Percentiles rank a stretch among this genome's conserved stretches.
Evolutionary conservation across 2,329 filamentous ascomycete genomes (phyloP).

Genomic region (Lasiodiplodia theobromae): DNA sequence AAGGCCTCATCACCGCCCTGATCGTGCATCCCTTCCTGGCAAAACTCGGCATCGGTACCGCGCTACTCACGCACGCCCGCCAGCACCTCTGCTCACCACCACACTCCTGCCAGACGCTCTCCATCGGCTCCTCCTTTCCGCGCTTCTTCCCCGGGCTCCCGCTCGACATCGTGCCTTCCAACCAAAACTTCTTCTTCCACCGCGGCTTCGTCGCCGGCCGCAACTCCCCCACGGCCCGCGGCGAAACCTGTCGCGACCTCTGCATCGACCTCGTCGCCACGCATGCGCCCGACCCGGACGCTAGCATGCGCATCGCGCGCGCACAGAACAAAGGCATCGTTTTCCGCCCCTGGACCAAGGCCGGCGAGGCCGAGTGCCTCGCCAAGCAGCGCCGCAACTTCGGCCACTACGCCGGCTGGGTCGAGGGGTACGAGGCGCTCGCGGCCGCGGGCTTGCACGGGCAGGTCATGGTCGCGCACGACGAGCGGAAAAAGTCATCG

Average conservation of each 20-base stretch:
- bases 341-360: constrained; percentile 1
- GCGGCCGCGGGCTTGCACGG: not conserved
- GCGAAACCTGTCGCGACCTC: constrained; percentile 1
- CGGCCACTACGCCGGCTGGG: constrained; percentile 1
- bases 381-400: constrained; percentile 6
- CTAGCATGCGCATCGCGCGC: not conserved
- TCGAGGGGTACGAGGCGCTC: constrained; percentile 8
- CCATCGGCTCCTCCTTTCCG: constrained; percentile 20
- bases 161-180: not conserved
- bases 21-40: not conserved
- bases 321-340: not conserved
- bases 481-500: not conserved
- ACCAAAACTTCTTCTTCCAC: constrained; percentile 1
- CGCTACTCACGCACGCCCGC: constrained; percentile 4
- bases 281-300: not conserved
- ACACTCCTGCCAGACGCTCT: not conserved
- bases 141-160: constrained; percentile 26
- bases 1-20: constrained; percentile 13
- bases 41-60: constrained; percentile 1
- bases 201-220: constrained; percentile 10
- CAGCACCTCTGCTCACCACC: not conserved
- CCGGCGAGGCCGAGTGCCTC: constrained; percentile 10
- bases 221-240: constrained; percentile 1
- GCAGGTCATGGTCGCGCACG: constrained; percentile 21
- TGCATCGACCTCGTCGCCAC: not conserved